phyloP scores from a whole-genome alignment of 768 basidiomycete genomes.

The Boletellus ananiceps region DNA sequence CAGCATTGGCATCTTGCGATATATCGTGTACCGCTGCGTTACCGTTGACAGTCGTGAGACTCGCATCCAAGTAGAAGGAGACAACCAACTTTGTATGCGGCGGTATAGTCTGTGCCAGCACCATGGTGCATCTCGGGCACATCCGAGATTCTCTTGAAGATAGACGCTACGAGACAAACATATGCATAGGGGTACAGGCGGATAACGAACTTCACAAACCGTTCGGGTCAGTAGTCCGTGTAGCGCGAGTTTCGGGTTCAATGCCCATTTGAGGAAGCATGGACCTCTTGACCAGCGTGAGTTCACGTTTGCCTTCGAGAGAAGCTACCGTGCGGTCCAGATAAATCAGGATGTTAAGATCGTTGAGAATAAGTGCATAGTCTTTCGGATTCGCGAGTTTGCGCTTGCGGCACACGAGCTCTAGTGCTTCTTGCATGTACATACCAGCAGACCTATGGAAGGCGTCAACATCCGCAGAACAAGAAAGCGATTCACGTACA shows the following conservation, averaged over 20 bases:
- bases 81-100: constrained; percentile 74
- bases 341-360: constrained; percentile 71
- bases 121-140: constrained; percentile 48
- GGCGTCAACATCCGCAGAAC: neutral
- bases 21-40: constrained; percentile 80
- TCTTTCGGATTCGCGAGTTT: constrained; percentile 66
- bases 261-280: constrained; percentile 71
- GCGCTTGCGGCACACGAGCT: constrained; percentile 70
- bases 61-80: neutral
- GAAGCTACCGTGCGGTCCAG: constrained; percentile 96
- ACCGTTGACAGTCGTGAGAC: neutral
- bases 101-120: constrained; percentile 69
- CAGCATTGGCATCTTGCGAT: constrained; percentile 92
- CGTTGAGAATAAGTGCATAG: constrained; percentile 70
- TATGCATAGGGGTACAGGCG: neutral
- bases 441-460: constrained; percentile 70
- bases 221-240: constrained; percentile 85
- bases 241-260: constrained; percentile 59
- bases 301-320: constrained; percentile 80
- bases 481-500: constrained; percentile 49
- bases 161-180: constrained; percentile 58
- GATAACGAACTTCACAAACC: constrained; percentile 43
- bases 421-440: constrained; percentile 96
- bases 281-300: constrained; percentile 74
- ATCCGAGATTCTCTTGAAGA: constrained; percentile 87